phyloP scores from a whole-genome alignment of 192 early-diverging fungal genomes.

The Coemansia sp. region DNA sequence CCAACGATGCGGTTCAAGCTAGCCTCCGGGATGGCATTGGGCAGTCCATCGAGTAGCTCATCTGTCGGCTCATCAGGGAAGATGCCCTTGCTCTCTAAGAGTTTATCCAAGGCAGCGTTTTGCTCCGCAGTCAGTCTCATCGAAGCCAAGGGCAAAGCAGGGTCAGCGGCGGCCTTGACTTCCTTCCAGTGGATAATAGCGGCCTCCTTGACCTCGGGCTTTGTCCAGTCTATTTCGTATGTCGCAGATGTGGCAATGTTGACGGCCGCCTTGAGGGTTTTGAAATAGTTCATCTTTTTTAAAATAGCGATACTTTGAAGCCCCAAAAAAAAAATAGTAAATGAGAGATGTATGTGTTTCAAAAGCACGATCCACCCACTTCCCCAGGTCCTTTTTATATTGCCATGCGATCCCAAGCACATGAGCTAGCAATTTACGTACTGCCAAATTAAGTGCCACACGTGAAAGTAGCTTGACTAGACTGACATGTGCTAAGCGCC shows the following conservation, averaged over 20 bases:
- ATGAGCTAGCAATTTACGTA: neutral
- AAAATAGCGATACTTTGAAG: neutral
- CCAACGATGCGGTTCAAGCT: conserved; percentile 48
- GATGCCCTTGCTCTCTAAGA: conserved; percentile 31
- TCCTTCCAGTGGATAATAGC: conserved; percentile 31
- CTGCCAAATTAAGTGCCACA: neutral
- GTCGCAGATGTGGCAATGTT: conserved; percentile 30
- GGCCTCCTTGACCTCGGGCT: conserved; percentile 25
- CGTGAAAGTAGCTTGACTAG: neutral
- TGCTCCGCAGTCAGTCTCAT: conserved; percentile 45
- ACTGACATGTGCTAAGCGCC: neutral
- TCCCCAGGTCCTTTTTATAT: neutral
- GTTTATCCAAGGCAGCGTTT: conserved; percentile 31
- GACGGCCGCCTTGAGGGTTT: conserved; percentile 22
- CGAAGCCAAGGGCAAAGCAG: conserved; percentile 36
- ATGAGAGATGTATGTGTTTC: neutral
- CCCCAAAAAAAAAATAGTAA: neutral
- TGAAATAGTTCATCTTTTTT: conserved; percentile 29
- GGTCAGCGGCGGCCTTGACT: conserved; percentile 45
- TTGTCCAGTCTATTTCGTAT: conserved; percentile 50
- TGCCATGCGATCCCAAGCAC: neutral
- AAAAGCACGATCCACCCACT: neutral
- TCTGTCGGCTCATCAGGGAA: conserved; percentile 42
- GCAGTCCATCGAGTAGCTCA: conserved; percentile 25
- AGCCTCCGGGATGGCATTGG: conserved; percentile 42